Evolutionary conservation across 257 asterid genomes (phyloP), one percentile per base, ranked within the genome.

Genomic region (Echium plantagineum): DNA sequence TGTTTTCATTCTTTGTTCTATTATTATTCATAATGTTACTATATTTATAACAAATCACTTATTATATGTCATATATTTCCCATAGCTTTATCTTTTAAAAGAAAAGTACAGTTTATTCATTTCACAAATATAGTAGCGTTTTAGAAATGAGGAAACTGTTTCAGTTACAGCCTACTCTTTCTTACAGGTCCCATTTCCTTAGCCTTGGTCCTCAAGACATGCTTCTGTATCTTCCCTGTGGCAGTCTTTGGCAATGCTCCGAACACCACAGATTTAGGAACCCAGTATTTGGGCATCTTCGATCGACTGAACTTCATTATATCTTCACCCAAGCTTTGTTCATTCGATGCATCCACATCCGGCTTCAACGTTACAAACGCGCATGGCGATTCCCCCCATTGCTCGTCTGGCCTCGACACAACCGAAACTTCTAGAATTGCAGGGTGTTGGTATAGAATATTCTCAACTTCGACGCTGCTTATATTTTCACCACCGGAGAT

Each of bases 231-330:
- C 68, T 91, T 91, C 51, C 98, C 98, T 0, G 98, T 91, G 6
- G 98, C 98, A 1, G 98, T 88, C 71, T 91, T 91, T 3, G 98
- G 96, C 84, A 91, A 66, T 28, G 84, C 90, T 52, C 98, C 96
- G 9, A 88, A 85, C 3, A 88, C 69, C 21, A 91, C 90, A 0
- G 98, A 88, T 60, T 79, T 88, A 0, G 95, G 98, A 9, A 82
- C 87, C 96, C 98, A 91, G 54, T 77, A 91, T 0, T 69, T 77
- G 0, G 98, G 95, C 96, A 91, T 91, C 59, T 81, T 85, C 7
- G 86, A 78, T 19, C 80, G 74, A 22, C 94, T 74, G 63, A 91
- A 91, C 63, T 70, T 88, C 85, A 85, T 83, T 68, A 91, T 82
- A 62, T 88, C 95, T 30, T 80, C 87, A 0, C 88, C 88, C 62